phyloP scores from a whole-genome alignment of 192 early-diverging fungal species.

The Rhizoclosmatium globosum region DNA sequence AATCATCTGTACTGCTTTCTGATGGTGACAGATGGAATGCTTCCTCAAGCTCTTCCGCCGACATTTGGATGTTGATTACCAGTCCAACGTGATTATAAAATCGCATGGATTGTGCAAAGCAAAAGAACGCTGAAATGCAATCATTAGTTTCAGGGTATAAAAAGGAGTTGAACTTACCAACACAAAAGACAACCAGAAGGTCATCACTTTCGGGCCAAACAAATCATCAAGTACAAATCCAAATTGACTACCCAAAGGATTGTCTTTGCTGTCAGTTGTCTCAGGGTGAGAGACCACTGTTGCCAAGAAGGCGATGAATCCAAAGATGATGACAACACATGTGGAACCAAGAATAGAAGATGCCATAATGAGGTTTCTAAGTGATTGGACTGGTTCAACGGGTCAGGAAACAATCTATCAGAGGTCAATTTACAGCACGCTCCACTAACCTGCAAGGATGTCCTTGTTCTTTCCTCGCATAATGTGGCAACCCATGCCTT shows the following conservation, averaged over 20 bases:
- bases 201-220: conserved; percentile 38
- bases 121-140: conserved; percentile 36
- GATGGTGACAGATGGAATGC: background rate
- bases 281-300: conserved; percentile 36
- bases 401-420: background rate
- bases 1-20: background rate
- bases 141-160: background rate
- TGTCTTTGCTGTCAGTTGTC: background rate
- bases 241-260: conserved; percentile 31
- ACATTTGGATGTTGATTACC: conserved; percentile 44
- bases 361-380: conserved; percentile 55
- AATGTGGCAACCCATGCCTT: conserved; percentile 48
- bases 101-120: conserved; percentile 49
- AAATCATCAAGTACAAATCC: conserved; percentile 29
- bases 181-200: conserved; percentile 7
- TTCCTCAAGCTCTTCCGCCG: conserved; percentile 27
- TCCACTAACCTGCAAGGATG: conserved; percentile 41
- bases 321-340: conserved; percentile 40
- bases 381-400: conserved; percentile 41
- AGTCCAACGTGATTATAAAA: conserved; percentile 56
- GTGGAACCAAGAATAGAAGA: conserved; percentile 51
- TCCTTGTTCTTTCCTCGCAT: conserved; percentile 47
- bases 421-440: background rate
- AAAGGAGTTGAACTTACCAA: background rate
- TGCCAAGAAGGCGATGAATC: conserved; percentile 42